These are phyloP conservation scores for Periconia sp. DNA, from an alignment of 2,329 filamentous ascomycete species.

Conservation along the genomic window DNA sequence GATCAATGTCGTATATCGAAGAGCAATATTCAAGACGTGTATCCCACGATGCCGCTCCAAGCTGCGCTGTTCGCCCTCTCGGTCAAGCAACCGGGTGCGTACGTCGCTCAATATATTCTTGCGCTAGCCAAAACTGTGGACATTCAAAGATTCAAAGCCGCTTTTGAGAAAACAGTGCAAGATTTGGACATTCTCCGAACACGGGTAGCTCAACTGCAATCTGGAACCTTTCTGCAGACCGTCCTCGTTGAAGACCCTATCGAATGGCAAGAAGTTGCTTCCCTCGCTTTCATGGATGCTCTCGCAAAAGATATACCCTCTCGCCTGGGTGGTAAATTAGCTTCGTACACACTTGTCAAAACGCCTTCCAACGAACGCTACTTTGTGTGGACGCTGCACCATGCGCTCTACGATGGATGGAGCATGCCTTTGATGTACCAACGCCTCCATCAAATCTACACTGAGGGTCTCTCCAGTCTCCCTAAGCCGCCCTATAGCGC, in stretches of 20 bases:
- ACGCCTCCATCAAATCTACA: constrained; percentile 31
- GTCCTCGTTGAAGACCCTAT: constrained; percentile 32
- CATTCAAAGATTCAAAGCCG: constrained; percentile 46
- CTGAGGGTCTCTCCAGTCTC: constrained; percentile 15
- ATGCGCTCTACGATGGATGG: constrained; percentile 47
- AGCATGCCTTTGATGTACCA: constrained; percentile 33
- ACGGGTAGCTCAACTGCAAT: constrained; percentile 35
- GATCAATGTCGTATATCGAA: constrained; percentile 24
- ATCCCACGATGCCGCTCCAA: constrained; percentile 47
- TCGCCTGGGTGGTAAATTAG: constrained; percentile 25
- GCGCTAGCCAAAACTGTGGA: constrained; percentile 43
- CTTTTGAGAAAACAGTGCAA: constrained; percentile 50
- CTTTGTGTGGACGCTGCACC: constrained; percentile 45
- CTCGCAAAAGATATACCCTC: constrained; percentile 19
- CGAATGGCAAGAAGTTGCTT: constrained; percentile 22
- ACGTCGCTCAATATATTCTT: constrained; percentile 51
- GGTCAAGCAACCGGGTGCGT: constrained; percentile 50
- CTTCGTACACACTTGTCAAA: constrained; percentile 30
- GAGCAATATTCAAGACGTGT: constrained; percentile 40
- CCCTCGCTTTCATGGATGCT: constrained; percentile 19
- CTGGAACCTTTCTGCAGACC: constrained; percentile 29
- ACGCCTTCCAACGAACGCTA: constrained; percentile 18
- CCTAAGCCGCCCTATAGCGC: constrained; percentile 27
- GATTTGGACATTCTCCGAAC: constrained; percentile 54
- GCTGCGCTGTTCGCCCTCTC: constrained; percentile 53